Base-by-base conservation (phyloP, 1,284 basidiomycete species). In the Irpex lacteus region DNA sequence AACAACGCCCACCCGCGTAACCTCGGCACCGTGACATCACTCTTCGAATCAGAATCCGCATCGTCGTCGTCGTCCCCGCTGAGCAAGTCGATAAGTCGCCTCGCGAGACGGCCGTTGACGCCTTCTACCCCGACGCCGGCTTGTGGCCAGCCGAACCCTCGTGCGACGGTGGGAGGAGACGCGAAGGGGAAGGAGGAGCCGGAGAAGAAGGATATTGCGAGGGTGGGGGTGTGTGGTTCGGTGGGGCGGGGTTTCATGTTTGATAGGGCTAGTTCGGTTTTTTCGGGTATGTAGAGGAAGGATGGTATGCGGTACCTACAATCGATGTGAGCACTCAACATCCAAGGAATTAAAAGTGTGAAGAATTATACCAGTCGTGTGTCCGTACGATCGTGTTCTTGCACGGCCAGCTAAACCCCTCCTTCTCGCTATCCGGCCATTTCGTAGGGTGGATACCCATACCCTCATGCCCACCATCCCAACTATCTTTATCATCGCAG, bases 171-270 rank as follows among this genome's bases (percentile, higher is more conserved):
- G 6, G 88, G 85, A 8, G 93, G 92, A 21, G 90, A 77, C 0
- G 92, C 90, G 21, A 94, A 78, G 1, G 93, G 94, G 73, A 94
- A 85, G n/a, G 86, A 87, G 0, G 90, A 80, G 0, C 90, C 94
- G n/a, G 92, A 94, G 69, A 91, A 83, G 77, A 85, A 96, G 0
- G 89, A 83, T 55, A 96, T 87, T 18, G 86, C 83, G 34, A 92
- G 80, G 0, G 80, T 78, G 1, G 83, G 85, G 38, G 71, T 75
- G 0, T 79, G 73, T 5, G 78, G 72, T 34, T 76, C 69, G 32
- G 76, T 70, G 0, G 74, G 36, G 2, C 81, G 78, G 19, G 82
- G 77, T 0, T 85, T 69, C 11, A 93, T 82, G 26, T 85, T 78
- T 37, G 78, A 68, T 5, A 84, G 83, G 4, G 87, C 83, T 4